Percentiles rank a stretch among this genome's conserved stretches.
Conservation (phyloP, 2,329 filamentous ascomycete species). For the Dactylellina cionopaga region DNA sequence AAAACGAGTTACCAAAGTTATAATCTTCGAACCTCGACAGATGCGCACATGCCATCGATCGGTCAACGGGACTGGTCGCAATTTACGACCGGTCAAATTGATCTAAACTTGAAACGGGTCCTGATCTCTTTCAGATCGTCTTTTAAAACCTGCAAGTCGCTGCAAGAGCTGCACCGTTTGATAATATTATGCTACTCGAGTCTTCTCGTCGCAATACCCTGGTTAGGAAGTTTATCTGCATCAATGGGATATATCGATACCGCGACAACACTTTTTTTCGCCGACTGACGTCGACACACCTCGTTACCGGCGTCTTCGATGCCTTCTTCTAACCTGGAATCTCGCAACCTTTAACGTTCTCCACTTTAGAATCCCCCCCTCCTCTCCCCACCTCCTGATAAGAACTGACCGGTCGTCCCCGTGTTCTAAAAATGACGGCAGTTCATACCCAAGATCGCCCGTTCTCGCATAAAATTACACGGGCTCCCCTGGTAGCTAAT, state of each 20-base stretch:
- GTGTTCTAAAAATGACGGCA: constrained; percentile 15
- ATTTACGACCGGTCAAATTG: constrained; percentile 11
- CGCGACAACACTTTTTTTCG: constrained; percentile 3
- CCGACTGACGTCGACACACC: too few relatives aligned
- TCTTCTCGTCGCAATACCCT: constrained; percentile 24
- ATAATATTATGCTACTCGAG: not conserved
- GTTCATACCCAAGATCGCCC: constrained; percentile 19
- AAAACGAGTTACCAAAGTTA: too few relatives aligned
- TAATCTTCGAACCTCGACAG: not conserved
- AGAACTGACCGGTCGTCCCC: not conserved
- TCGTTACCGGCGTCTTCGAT: constrained; percentile 2
- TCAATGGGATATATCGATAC: too few relatives aligned
- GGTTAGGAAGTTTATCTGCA: constrained; percentile 27
- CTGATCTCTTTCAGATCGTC: not conserved
- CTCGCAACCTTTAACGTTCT: too few relatives aligned
- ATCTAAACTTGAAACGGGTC: constrained; percentile 10
- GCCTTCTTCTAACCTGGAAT: not conserved
- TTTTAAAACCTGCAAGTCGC: constrained; percentile 20
- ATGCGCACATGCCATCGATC: constrained; percentile 2
- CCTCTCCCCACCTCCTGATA: not conserved
- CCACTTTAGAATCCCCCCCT: too few relatives aligned
- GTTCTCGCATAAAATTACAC: constrained; percentile 5
- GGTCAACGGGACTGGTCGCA: constrained; percentile 5
- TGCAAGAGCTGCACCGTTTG: not conserved
- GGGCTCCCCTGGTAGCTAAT: not conserved